These are phyloP conservation scores for Anthracocystis setariae DNA, from an alignment of 1,284 basidiomycete species.

Conservation along the genomic window DNA sequence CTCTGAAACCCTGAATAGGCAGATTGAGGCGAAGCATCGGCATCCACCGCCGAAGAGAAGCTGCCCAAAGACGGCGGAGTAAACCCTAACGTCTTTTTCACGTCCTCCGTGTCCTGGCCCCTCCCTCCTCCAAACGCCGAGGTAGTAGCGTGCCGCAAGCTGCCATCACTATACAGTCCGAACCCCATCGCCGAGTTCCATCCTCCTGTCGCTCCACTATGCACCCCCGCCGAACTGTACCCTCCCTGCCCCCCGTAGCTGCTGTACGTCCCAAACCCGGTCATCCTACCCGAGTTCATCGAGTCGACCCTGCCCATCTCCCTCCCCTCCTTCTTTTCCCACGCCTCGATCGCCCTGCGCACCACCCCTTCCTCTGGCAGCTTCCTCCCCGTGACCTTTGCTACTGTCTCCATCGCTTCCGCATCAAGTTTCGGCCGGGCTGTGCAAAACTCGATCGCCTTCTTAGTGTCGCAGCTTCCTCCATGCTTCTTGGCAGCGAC, in stretches of 20 bases:
- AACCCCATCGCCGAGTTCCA: conserved; percentile 47
- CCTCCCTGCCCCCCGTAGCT: conserved; percentile 42
- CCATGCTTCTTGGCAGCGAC: conserved; percentile 27
- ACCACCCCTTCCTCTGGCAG: conserved; percentile 14
- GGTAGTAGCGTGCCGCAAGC: conserved; percentile 1
- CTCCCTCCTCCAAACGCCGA: not conserved
- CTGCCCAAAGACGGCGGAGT: conserved; percentile 23
- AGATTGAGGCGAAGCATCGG: conserved; percentile 19
- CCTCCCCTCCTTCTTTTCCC: conserved; percentile 18
- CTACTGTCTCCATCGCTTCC: conserved; percentile 16
- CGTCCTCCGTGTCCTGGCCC: conserved; percentile 5
- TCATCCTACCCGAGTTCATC: conserved; percentile 34
- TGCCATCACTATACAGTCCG: conserved; percentile 23
- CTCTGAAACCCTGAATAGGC: conserved; percentile 33
- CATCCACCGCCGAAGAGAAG: conserved; percentile 33
- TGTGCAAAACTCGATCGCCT: conserved; percentile 31
- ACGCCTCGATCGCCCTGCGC: conserved; percentile 14
- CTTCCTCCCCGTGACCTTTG: conserved; percentile 23
- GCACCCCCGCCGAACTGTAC: conserved; percentile 23
- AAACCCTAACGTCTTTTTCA: conserved; percentile 16
- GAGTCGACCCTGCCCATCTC: conserved; percentile 37
- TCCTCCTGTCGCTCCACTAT: conserved; percentile 37
- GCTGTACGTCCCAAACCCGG: conserved; percentile 31
- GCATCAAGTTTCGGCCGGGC: conserved; percentile 25
- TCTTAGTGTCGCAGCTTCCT: conserved; percentile 17